Percentiles rank a stretch among this genome's conserved stretches.
Evolutionary conservation across 192 early-diverging fungal species (phyloP).

Genomic region (Jimgerdemannia flammicorona): DNA sequence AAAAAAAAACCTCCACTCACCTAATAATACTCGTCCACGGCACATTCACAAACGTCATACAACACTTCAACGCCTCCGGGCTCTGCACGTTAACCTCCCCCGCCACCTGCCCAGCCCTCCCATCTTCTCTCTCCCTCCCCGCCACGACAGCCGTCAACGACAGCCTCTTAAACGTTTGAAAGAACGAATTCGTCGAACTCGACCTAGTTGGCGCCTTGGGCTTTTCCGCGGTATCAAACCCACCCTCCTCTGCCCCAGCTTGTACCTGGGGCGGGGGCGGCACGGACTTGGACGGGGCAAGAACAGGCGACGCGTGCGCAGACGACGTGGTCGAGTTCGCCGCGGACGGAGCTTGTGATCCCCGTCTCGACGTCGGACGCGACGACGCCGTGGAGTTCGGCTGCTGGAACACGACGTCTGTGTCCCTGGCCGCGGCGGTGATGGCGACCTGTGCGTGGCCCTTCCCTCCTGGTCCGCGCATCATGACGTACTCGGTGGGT

Average conservation of each 20-base stretch:
- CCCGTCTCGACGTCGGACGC: not conserved
- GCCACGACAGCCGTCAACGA: conserved; percentile 25
- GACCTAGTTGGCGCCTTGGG: conserved; percentile 14
- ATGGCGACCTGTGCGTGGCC: conserved; percentile 80
- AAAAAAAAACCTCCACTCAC: conserved; percentile 16
- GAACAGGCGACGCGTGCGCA: not conserved
- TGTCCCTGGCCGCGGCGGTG: conserved; percentile 18
- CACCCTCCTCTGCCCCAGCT: not conserved
- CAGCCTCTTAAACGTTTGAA: conserved; percentile 34
- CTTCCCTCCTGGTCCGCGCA: conserved; percentile 87
- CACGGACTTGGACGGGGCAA: not conserved
- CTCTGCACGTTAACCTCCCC: conserved; percentile 38
- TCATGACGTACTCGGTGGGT: conserved; percentile 90
- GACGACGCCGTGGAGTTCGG: not conserved
- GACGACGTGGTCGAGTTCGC: not conserved
- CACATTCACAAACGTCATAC: conserved; percentile 93
- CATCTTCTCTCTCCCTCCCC: conserved; percentile 2
- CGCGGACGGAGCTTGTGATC: not conserved
- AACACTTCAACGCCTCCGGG: conserved; percentile 73
- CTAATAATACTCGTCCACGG: conserved; percentile 83
- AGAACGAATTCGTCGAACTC: conserved; percentile 32
- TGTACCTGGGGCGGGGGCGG: not conserved
- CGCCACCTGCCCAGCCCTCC: conserved; percentile 20
- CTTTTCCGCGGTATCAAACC: not conserved
- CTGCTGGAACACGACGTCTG: not conserved